Evolutionary conservation across 495 filamentous ascomycete genomes (phyloP), one percentile per base, ranked within the genome.

Genomic region (Penicillium malachiteum): DNA sequence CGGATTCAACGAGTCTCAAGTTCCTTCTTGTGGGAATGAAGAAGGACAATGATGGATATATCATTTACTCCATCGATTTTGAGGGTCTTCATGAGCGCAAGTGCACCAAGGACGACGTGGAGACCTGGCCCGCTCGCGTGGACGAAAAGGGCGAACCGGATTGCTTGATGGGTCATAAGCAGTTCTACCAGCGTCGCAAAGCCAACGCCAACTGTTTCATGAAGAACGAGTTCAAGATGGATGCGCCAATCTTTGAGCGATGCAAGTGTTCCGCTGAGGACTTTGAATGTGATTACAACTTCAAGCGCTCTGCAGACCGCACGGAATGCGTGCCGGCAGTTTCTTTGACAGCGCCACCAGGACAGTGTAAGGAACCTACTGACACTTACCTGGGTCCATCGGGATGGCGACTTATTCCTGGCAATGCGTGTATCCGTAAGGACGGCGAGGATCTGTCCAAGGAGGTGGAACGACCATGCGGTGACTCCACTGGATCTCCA

Each of bases 221-320:
- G 52, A 88, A 88, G 54, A 78, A 93, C 60, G 83, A 91, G 44
- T 96, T 92, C 73, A 82, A 91, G 62, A 87, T 92, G 55, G 81
- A 87, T 0, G 60, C 77, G 14, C 80, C 86, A 3, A 71, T 82
- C 34, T 84, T 81, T 31, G 79, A 88, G 56, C 68, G 78, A 32
- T 98, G 94, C 78, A 81, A 88, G 17, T 98, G 94, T 74, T 84
- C 84, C 0, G 80, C 85, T 10, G 75, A 79, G 34, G 94, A 98
- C 70, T 98, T 90, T 64, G 94, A 98, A 70, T 98, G 94, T 69
- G 91, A 97, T 65, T 95, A 86, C 76, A 92, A 93, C 67, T 97
- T 94, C 65, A 72, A 83, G 41, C 78, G 75, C 46, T 78, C 76
- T 41, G 80, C 86, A n/a, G 83, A 88, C 52, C 70, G 78, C 34